Evolutionary conservation across 31 red algal species (phyloP), one percentile per base, ranked within the genome.

Genomic region (Bonnemaisonia californica): DNA sequence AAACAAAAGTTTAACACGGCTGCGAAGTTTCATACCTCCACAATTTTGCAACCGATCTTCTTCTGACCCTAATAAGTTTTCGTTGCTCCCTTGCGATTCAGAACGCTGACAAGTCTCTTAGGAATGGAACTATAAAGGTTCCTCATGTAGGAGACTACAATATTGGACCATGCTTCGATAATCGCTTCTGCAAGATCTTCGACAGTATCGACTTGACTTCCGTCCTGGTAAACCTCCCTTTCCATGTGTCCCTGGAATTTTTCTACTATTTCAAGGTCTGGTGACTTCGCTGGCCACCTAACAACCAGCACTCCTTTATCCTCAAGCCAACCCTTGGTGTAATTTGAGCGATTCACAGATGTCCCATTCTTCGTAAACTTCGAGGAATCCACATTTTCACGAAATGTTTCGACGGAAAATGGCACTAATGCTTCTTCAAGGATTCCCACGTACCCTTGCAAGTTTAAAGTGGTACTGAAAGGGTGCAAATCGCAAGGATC

Each of bases 241-340:
- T 32, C 77, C 32, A 81, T 16, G 48, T 69, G 1, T 61, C 61
- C 77, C 77, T 62, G 57, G 0, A 55, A 37, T 36, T 81, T 81
- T 8, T 81, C 77, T 54, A 81, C 69, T 29, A 81, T 81, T 42
- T 69, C 57, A 3, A 67, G 4, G n/a, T 81, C 77, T 33, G 77
- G 1, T 24, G 11, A 67, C 61, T 27, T 81, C 1, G 60, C 62
- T 21, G 51, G 62, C 77, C 77, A 81, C 13, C 38, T 59, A 54
- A 81, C 24, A 4, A 24, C 54, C 12, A 59, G 60, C 21, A 81
- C 32, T 31, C 33, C 3, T 12, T 69, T 24, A 16, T 81, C 37
- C 38, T 27, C 26, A 3, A 81, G 41, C 77, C 77, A 81, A 9
- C 4, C 26, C 22, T 62, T 21, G 28, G 29, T 63, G 3, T 35